phyloP scores from a whole-genome alignment of 2,329 filamentous ascomycete species.

The Sporothrix variecibatus region DNA sequence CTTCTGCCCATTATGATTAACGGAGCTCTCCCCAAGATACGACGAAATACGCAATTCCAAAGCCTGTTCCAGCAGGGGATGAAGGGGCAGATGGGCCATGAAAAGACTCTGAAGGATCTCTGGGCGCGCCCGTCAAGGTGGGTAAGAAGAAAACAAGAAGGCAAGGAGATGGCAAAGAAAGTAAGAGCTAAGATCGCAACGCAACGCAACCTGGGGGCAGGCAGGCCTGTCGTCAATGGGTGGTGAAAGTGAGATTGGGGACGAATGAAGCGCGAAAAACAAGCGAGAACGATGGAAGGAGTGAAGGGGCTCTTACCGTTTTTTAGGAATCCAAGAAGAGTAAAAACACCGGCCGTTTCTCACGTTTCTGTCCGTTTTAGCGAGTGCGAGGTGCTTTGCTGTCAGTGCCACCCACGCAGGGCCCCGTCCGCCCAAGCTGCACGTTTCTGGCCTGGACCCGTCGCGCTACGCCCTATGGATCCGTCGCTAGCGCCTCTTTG shows the following conservation, averaged over 20 bases:
- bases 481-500: background rate
- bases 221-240: too few species aligned
- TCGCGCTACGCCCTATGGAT: conserved; percentile 10
- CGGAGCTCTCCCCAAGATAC: background rate
- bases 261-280: background rate
- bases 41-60: background rate
- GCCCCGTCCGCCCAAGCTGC: background rate
- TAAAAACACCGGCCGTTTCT: background rate
- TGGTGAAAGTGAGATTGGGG: too few species aligned
- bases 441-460: background rate
- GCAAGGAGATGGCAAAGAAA: background rate
- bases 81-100: background rate
- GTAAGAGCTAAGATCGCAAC: background rate
- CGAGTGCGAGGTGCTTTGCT: background rate
- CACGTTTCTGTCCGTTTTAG: background rate
- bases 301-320: background rate
- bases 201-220: background rate
- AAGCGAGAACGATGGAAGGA: background rate
- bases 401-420: background rate
- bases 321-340: background rate
- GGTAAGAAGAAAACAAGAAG: background rate
- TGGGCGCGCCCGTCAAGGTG: background rate
- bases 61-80: background rate
- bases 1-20: background rate
- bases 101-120: background rate